Evolutionary conservation across 139 green algal genomes (phyloP).

Genomic region (Auxenochlorella pyrenoidosa): DNA sequence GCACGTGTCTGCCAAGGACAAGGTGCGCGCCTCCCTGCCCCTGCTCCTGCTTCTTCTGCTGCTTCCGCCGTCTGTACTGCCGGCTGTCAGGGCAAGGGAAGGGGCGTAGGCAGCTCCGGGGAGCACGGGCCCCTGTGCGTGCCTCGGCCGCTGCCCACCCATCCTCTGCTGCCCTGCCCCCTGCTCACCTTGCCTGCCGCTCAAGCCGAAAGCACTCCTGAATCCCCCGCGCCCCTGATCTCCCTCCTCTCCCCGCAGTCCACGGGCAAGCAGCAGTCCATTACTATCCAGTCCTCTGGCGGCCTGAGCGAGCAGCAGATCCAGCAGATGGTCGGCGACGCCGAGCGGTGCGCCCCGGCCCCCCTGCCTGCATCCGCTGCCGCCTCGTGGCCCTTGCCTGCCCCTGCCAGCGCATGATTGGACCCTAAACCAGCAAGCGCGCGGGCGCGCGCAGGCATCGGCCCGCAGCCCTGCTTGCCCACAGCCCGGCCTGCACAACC

Average conservation of each 20-base stretch:
- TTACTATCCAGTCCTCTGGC: constrained; percentile 90
- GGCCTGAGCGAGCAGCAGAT: constrained; percentile 94
- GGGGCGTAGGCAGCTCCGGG: too few species aligned
- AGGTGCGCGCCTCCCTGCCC: constrained; percentile 47
- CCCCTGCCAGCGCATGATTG: too few species aligned
- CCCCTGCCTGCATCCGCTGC: not conserved
- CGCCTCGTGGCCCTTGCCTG: too few species aligned
- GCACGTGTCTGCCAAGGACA: constrained; percentile 94
- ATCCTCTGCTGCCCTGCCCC: not conserved
- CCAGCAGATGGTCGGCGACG: constrained; percentile 95
- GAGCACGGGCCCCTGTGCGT: too few species aligned
- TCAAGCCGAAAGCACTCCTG: too few species aligned
- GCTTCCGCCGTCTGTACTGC: too few species aligned
- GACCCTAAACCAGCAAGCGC: too few species aligned
- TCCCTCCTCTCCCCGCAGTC: constrained; percentile 56
- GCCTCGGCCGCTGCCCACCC: not conserved
- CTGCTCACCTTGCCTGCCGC: too few species aligned
- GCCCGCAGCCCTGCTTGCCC: not conserved
- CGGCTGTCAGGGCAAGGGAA: too few species aligned
- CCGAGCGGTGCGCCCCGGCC: constrained; percentile 75
- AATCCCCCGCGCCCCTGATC: not conserved
- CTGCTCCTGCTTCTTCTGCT: too few species aligned
- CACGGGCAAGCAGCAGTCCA: constrained; percentile 96
- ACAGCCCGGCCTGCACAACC: not conserved
- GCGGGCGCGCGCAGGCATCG: too few species aligned